A percentile compares a stretch with the other conserved stretches of the same genome.
These are phyloP conservation scores for Cutaneotrichosporon sp. DNA, from an alignment of 1,284 basidiomycete species.

Conservation along the genomic window DNA sequence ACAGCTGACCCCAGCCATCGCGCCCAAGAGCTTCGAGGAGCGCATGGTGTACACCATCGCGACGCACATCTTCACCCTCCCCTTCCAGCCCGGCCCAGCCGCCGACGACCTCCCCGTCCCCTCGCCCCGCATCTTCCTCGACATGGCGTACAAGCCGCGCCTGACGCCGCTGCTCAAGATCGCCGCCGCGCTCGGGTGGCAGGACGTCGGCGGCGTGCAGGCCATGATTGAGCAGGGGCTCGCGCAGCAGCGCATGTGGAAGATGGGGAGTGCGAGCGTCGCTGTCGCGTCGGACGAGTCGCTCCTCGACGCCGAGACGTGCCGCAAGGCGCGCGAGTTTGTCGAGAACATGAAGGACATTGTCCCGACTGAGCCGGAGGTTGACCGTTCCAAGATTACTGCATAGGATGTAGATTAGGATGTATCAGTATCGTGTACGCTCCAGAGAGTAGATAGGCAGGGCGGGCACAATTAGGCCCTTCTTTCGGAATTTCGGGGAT, in stretches of 20 bases:
- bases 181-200: conserved; percentile 36
- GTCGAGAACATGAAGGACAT: conserved; percentile 8
- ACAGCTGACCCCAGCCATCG: conserved; percentile 7
- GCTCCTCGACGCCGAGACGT: conserved; percentile 1
- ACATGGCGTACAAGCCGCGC: conserved; percentile 53
- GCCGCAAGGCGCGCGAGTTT: conserved; percentile 2
- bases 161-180: conserved; percentile 40
- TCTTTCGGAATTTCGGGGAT: background rate
- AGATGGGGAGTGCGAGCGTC: conserved; percentile 3
- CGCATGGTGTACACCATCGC: conserved; percentile 23
- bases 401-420: background rate
- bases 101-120: background rate
- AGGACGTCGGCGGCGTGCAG: conserved; percentile 40
- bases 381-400: conserved; percentile 4
- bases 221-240: conserved; percentile 53
- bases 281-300: background rate
- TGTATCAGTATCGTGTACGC: background rate
- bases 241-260: conserved; percentile 35
- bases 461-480: background rate
- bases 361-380: background rate
- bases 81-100: conserved; percentile 2
- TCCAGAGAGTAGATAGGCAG: background rate
- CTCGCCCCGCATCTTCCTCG: conserved; percentile 38
- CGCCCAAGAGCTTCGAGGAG: conserved; percentile 17
- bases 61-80: conserved; percentile 11